Base-by-base conservation (phyloP, 1,284 basidiomycete species). In the Hypsizygus ulmarius region DNA sequence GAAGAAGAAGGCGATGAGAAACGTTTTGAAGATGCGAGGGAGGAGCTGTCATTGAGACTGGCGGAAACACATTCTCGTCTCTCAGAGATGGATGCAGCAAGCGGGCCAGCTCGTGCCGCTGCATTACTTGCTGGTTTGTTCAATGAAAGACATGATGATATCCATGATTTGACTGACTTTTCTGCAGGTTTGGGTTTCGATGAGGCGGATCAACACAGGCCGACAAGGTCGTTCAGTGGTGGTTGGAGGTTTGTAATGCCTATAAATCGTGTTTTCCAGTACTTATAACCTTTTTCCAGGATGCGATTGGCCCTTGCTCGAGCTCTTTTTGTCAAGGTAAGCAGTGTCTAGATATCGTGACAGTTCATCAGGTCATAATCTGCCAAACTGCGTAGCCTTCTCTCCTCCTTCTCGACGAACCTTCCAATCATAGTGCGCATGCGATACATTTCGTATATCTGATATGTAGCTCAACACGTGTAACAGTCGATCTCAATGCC, bases 21-120 rank as follows among this genome's bases (percentile, higher is more conserved):
- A 58, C 78, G 84, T 11, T 84, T 90, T 47, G 82, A 87, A 56
- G 87, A 92, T 59, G 82, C 82, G 18, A 79, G 87, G 58, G 96
- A 99, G 60, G 96, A 98, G 57, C 79, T 93, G 1, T 82, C 87
- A 2, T 77, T 81, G 1, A 78, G 94, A 41, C 69, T 99, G n/a
- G 87, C 91, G 2, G 97, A 99, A 56, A 88, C 98, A 8, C 97
- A 99, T 63, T 75, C 88, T 45, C 81, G 90, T 46, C 72, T 99
- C 39, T 83, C 95, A 30, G 97, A 99, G 41, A 99, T 99, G 87
- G 97, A 99, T 58, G 96, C 96, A 2, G 96, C 94, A 64, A 96
- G 90, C 57, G 97, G 95, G 3, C 97, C 97, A 8, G 89, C 93
- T 3, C 75, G 97, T 52, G 97, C 97, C 14, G 93, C 93, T 4